Percentiles rank a stretch among this genome's conserved stretches.
These are phyloP conservation scores for Colletotrichum lini DNA, from an alignment of 2,329 filamentous ascomycete genomes.

Conservation along the genomic window DNA sequence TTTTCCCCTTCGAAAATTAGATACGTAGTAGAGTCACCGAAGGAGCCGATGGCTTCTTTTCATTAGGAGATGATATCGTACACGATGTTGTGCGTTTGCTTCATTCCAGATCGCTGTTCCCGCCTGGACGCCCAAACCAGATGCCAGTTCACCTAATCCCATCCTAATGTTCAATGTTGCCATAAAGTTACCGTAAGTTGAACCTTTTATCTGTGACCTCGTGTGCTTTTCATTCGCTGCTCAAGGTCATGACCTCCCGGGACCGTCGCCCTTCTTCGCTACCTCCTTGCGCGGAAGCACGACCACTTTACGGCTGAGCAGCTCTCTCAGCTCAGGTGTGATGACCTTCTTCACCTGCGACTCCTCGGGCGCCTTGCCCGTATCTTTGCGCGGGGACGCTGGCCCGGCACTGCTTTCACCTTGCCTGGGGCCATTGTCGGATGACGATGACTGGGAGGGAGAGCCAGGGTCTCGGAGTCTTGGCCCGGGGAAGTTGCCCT, in stretches of 20 bases:
- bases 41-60: background rate
- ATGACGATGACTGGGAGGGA: slow-evolving; percentile 37
- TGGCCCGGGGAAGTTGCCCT: slow-evolving; percentile 83
- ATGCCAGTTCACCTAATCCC: background rate
- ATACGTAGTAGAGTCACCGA: background rate
- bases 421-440: slow-evolving; percentile 1
- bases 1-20: too few relatives aligned
- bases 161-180: background rate
- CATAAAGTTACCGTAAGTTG: background rate
- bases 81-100: slow-evolving; percentile 3
- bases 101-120: background rate
- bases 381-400: slow-evolving; percentile 47
- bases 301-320: slow-evolving; percentile 66
- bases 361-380: slow-evolving; percentile 51
- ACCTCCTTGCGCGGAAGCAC: slow-evolving; percentile 59
- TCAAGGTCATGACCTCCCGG: slow-evolving; percentile 10
- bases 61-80: background rate
- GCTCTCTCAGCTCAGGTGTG: slow-evolving; percentile 68
- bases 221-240: background rate
- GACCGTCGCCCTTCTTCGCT: slow-evolving; percentile 32
- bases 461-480: slow-evolving; percentile 41
- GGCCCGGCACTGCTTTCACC: slow-evolving; percentile 47
- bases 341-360: slow-evolving; percentile 62
- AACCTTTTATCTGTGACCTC: background rate
- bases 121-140: slow-evolving; percentile 1